Base-by-base conservation (phyloP, 257 asterid genomes). In the Gynochthodes officinalis region DNA sequence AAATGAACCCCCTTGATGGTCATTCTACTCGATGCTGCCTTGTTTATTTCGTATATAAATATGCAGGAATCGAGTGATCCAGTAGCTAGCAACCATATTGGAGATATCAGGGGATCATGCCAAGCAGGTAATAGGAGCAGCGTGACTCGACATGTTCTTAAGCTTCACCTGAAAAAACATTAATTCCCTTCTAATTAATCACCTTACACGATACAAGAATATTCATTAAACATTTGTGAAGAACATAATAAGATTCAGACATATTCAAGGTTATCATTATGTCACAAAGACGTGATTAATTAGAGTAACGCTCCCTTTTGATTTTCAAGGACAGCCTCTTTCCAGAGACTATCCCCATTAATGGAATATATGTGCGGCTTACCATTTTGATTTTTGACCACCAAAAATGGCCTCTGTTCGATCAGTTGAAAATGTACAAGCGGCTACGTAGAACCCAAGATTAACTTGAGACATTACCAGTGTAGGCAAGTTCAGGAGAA, bases 361-460 rank as follows among this genome's bases (percentile, higher is more conserved):
- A n/a, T n/a, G n/a, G n/a, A n/a, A n/a, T n/a, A n/a, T n/a, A n/a
- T n/a, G n/a, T n/a, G n/a, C n/a, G n/a, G n/a, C n/a, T 85, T 91
- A 76, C 98, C 98, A 83, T 93, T 96, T 80, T 93, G 88, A 76
- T 87, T 93, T 96, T 80, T 93, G 88, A 76, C 88, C 87, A 49
- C 97, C 96, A 65, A 89, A 89, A 67, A 89, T 85, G 37, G 97
- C 98, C 85, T 93, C 97, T 69, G 81, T 79, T 57, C 96, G 96
- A 77, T 88, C 86, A n/a, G 96, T 97, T 61, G 95, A 73, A 76
- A 89, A 77, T 58, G 84, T 71, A 80, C 96, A 90, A 21, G 97
- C 96, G 44, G 97, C n/a, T 75, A 80, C 97, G 46, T 86, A 70
- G 74, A 82, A 93, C 21, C 96, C 96, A 5, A 93, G 89, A 81